Conservation (phyloP, 208 protist genomes). For the Acanthamoeba lenticulata region DNA sequence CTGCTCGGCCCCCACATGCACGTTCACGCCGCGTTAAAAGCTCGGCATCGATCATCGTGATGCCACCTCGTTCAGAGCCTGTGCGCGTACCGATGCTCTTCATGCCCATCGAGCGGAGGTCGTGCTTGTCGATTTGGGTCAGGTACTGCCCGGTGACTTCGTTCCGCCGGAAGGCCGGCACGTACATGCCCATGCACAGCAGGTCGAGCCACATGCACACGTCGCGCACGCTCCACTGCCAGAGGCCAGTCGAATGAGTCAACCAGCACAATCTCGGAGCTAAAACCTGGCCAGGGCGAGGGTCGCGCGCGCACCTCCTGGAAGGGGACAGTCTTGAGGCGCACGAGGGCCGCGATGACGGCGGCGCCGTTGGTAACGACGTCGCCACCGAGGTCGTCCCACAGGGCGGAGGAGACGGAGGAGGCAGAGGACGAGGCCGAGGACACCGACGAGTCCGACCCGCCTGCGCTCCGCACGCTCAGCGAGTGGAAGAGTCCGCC, state of each 20-base stretch:
- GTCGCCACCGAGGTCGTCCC: not conserved
- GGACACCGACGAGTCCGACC: not conserved
- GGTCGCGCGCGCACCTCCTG: not conserved
- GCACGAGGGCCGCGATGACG: not conserved
- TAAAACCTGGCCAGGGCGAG: not conserved
- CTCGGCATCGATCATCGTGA: not conserved
- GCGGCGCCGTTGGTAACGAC: not conserved
- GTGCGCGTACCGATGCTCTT: not conserved
- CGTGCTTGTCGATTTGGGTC: slow-evolving; percentile 28
- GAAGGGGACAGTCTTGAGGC: slow-evolving; percentile 27
- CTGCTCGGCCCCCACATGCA: too few relatives aligned
- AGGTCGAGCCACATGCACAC: slow-evolving; percentile 50
- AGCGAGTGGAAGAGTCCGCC: not conserved
- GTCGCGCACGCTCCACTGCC: not conserved
- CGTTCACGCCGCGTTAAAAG: too few relatives aligned
- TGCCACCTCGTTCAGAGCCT: not conserved
- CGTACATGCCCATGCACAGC: slow-evolving; percentile 46
- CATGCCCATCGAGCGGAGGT: slow-evolving; percentile 33
- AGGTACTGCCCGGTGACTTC: slow-evolving; percentile 24
- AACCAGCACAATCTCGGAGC: not conserved
- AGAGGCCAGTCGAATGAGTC: not conserved
- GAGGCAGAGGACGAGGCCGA: not conserved
- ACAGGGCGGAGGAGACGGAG: not conserved
- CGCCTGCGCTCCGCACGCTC: not conserved
- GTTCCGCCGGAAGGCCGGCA: not conserved